Conservation (phyloP, 2,329 filamentous ascomycete species). For the Onygena corvina region DNA sequence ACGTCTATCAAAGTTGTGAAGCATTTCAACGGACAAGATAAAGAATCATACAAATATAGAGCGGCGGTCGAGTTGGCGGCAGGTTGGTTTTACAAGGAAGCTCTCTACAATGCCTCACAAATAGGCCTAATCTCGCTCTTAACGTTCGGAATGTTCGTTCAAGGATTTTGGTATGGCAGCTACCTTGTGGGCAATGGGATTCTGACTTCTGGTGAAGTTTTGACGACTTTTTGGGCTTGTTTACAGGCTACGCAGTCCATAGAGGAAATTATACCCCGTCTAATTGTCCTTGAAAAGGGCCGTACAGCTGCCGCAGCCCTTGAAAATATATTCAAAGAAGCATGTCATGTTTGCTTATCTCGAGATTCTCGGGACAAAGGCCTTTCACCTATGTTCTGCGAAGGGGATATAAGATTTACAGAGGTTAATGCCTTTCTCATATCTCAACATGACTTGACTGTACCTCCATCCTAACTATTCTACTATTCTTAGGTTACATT, state of each 20-base stretch:
- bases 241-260: slow-evolving; percentile 64
- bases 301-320: slow-evolving; percentile 59
- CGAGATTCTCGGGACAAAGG: slow-evolving; percentile 22
- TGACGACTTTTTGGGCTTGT: slow-evolving; percentile 78
- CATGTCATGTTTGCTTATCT: slow-evolving; percentile 6
- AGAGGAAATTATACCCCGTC: slow-evolving; percentile 61
- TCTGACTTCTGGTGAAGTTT: slow-evolving; percentile 51
- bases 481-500: slow-evolving; percentile 58
- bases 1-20: slow-evolving; percentile 75
- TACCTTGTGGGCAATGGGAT: slow-evolving; percentile 51
- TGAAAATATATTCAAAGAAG: slow-evolving; percentile 31
- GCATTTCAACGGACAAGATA: slow-evolving; percentile 61
- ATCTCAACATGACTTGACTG: background rate
- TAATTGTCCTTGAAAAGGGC: slow-evolving; percentile 67
- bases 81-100: slow-evolving; percentile 54
- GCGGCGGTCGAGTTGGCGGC: slow-evolving; percentile 47
- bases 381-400: slow-evolving; percentile 35
- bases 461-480: slow-evolving; percentile 12
- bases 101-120: slow-evolving; percentile 57
- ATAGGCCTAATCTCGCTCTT: slow-evolving; percentile 62
- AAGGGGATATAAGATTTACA: slow-evolving; percentile 57
- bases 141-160: slow-evolving; percentile 66
- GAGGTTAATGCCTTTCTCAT: slow-evolving; percentile 41
- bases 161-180: slow-evolving; percentile 82
- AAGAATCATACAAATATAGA: slow-evolving; percentile 57